phyloP scores from a whole-genome alignment of 345 rosid species.

The Erucastrum elatum region DNA sequence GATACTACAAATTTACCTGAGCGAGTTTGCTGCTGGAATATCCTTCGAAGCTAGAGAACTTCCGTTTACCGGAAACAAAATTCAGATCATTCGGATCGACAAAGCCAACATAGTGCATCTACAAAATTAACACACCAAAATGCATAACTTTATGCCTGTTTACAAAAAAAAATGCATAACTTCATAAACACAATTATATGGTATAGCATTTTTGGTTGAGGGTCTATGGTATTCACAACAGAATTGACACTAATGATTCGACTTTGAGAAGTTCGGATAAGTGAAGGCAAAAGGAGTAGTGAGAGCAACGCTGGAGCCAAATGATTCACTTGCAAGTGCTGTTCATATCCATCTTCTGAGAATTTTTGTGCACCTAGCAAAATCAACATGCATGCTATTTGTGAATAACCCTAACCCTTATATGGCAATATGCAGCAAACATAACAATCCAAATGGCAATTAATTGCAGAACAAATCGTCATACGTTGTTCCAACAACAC shows the following conservation, averaged over 20 bases:
- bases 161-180: neutral
- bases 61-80: conserved; percentile 62
- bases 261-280: conserved; percentile 74
- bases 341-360: conserved; percentile 83
- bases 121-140: conserved; percentile 6
- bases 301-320: conserved; percentile 87
- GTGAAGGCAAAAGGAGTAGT: conserved; percentile 78
- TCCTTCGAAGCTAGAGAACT: conserved; percentile 69
- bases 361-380: conserved; percentile 68
- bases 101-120: conserved; percentile 93
- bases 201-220: neutral
- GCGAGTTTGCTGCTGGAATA: conserved; percentile 85
- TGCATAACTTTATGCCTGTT: neutral
- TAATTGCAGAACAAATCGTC: neutral
- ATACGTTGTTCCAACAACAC: neutral
- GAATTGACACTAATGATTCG: conserved; percentile 84
- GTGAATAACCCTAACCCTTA: too few species aligned
- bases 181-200: neutral
- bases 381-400: conserved; percentile 1
- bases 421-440: neutral
- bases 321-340: conserved; percentile 94
- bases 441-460: neutral
- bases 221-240: conserved; percentile 53
- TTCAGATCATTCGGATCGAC: conserved; percentile 83
- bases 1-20: conserved; percentile 50